Conservation (phyloP, 495 filamentous ascomycete species). For the Penicillium psychrofluorescens region DNA sequence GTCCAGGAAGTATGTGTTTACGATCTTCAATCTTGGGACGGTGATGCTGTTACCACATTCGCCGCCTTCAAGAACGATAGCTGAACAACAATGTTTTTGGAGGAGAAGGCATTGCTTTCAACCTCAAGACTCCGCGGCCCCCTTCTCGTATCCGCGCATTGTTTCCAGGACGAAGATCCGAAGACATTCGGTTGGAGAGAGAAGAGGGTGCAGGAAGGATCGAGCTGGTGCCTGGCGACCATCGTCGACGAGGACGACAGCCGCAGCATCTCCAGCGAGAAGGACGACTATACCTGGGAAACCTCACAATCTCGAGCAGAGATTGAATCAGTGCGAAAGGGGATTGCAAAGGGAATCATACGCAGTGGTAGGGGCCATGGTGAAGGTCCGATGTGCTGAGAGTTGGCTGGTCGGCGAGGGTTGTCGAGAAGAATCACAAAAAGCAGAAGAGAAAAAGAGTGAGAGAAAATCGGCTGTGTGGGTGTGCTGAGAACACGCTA, state of each 20-base stretch:
- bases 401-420: slow-evolving; percentile 34
- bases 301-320: slow-evolving; percentile 41
- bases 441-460: slow-evolving; percentile 16
- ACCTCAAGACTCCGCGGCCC: slow-evolving; percentile 68
- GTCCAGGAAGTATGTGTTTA: slow-evolving; percentile 51
- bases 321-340: slow-evolving; percentile 34
- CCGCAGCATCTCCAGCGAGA: slow-evolving; percentile 64
- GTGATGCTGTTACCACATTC: slow-evolving; percentile 17
- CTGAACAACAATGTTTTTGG: slow-evolving; percentile 69
- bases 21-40: slow-evolving; percentile 26
- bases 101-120: slow-evolving; percentile 69
- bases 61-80: slow-evolving; percentile 25
- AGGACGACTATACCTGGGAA: slow-evolving; percentile 62
- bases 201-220: slow-evolving; percentile 60
- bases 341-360: slow-evolving; percentile 46
- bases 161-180: slow-evolving; percentile 26
- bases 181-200: slow-evolving; percentile 13
- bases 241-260: slow-evolving; percentile 9
- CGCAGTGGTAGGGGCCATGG: slow-evolving; percentile 50
- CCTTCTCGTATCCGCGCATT: slow-evolving; percentile 40
- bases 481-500: too few relatives aligned
- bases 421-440: slow-evolving; percentile 28
- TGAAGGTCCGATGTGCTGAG: slow-evolving; percentile 35
- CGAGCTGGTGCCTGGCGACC: slow-evolving; percentile 66
- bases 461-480: slow-evolving; percentile 29